Evolutionary conservation across 2,329 filamentous ascomycete species (phyloP).

Genomic region (Rutstroemia sp.): DNA sequence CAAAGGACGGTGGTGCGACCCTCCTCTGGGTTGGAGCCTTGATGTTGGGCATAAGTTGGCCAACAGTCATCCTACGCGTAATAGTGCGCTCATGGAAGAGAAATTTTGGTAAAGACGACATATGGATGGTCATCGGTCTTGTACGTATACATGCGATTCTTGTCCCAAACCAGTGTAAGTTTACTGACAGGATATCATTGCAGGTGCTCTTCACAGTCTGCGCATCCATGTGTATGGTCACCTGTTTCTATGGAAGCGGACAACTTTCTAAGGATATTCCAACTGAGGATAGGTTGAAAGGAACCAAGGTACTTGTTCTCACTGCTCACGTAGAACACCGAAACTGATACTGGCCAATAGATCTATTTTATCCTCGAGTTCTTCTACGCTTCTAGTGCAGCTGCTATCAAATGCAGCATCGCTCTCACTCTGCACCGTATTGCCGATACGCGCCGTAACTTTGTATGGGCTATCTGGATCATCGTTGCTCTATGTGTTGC

Average conservation of each 20-base stretch:
- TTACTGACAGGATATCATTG: neutral
- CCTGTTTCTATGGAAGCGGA: conserved; percentile 25
- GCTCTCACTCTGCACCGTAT: conserved; percentile 29
- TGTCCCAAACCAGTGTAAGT: neutral
- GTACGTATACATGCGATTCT: conserved; percentile 14
- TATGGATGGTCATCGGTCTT: conserved; percentile 22
- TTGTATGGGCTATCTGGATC: conserved; percentile 23
- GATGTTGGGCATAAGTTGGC: conserved; percentile 21
- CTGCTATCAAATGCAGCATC: conserved; percentile 28
- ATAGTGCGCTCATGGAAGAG: conserved; percentile 24
- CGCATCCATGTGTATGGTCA: conserved; percentile 20
- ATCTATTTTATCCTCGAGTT: conserved; percentile 33
- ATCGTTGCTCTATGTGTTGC: conserved; percentile 20
- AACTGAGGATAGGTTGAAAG: conserved; percentile 13
- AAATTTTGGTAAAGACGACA: conserved; percentile 24
- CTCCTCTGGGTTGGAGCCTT: conserved; percentile 23
- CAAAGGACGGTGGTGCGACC: conserved; percentile 20
- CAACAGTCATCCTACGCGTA: conserved; percentile 19
- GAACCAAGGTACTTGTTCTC: conserved; percentile 19
- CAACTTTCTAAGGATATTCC: conserved; percentile 17
- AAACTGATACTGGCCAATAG: conserved; percentile 18
- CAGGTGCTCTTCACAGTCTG: conserved; percentile 5
- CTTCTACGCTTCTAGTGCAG: conserved; percentile 31
- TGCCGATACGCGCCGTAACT: conserved; percentile 25
- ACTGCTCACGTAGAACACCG: neutral